A percentile compares a stretch with the other conserved stretches of the same genome.
Evolutionary conservation across 768 basidiomycete species (phyloP).

Genomic region (Leccinum longicurvipes): DNA sequence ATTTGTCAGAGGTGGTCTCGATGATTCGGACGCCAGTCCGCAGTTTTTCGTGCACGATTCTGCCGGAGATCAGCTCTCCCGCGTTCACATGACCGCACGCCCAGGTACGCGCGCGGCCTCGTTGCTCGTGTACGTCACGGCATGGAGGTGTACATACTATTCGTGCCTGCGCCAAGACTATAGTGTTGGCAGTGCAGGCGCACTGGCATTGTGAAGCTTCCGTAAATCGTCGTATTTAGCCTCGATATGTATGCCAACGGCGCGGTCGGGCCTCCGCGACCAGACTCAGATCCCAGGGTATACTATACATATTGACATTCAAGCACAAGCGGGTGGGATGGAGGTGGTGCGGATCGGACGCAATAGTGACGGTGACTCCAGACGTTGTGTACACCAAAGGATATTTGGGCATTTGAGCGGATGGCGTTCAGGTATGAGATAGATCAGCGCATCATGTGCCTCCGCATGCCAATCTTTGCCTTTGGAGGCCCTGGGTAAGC

Average conservation of each 20-base stretch:
- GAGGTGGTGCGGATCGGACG: not conserved
- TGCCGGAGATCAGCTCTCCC: not conserved
- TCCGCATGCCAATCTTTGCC: slow-evolving; percentile 16
- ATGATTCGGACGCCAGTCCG: not conserved
- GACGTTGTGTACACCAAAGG: not conserved
- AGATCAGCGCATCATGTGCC: slow-evolving; percentile 5
- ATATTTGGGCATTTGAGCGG: not conserved
- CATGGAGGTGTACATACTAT: slow-evolving; percentile 2
- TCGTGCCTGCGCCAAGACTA: slow-evolving; percentile 10
- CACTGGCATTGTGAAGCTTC: not conserved
- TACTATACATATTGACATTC: not conserved
- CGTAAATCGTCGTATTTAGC: not conserved
- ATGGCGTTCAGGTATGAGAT: not conserved
- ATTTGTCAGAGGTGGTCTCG: too few species aligned
- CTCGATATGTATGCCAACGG: not conserved
- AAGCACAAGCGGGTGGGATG: not conserved
- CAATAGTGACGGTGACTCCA: not conserved
- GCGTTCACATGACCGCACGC: slow-evolving; percentile 4
- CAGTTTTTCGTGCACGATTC: not conserved
- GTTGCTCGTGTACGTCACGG: slow-evolving; percentile 9
- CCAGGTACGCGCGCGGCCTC: slow-evolving; percentile 9
- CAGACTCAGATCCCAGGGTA: not conserved
- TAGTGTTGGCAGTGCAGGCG: slow-evolving; percentile 7
- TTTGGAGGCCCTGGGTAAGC: not conserved
- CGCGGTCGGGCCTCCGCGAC: not conserved